Conservation (phyloP, 805 yeast species). For the Isabelozyma gotoi region DNA sequence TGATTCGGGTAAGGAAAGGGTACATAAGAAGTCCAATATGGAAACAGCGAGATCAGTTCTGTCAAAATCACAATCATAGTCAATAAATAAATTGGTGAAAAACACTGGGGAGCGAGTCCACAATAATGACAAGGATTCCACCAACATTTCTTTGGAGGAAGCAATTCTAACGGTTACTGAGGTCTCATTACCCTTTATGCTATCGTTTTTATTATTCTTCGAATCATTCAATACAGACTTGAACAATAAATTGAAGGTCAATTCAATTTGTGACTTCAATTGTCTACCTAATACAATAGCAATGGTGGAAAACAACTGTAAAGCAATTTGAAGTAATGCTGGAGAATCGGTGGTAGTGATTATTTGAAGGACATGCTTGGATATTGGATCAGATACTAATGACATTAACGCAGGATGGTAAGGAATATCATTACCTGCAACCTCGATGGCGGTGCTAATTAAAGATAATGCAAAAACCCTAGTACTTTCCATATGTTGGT, state of each 20-base stretch:
- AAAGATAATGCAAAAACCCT: constrained; percentile 79
- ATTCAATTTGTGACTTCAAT: constrained; percentile 79
- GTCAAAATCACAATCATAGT: constrained; percentile 89
- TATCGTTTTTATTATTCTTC: constrained; percentile 17
- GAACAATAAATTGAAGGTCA: constrained; percentile 63
- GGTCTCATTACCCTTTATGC: constrained; percentile 14
- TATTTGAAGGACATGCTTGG: constrained; percentile 79
- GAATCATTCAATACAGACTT: constrained; percentile 49
- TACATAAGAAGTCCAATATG: constrained; percentile 68
- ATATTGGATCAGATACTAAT: constrained; percentile 75
- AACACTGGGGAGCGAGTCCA: constrained; percentile 81
- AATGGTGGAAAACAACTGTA: constrained; percentile 73
- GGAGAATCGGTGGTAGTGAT: constrained; percentile 75
- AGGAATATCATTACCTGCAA: constrained; percentile 63
- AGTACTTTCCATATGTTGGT: constrained; percentile 83
- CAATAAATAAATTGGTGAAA: constrained; percentile 73
- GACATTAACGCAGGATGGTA: constrained; percentile 64
- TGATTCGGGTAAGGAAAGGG: constrained; percentile 81
- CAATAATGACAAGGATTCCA: constrained; percentile 78
- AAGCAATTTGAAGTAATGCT: constrained; percentile 67
- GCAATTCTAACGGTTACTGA: constrained; percentile 30
- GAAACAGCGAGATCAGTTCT: constrained; percentile 73
- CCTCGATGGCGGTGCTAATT: constrained; percentile 77
- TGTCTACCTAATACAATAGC: constrained; percentile 63
- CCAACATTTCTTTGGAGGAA: constrained; percentile 68